These are phyloP conservation scores for Xanthoconium purpureum DNA, from an alignment of 768 basidiomycete genomes.

Conservation along the genomic window DNA sequence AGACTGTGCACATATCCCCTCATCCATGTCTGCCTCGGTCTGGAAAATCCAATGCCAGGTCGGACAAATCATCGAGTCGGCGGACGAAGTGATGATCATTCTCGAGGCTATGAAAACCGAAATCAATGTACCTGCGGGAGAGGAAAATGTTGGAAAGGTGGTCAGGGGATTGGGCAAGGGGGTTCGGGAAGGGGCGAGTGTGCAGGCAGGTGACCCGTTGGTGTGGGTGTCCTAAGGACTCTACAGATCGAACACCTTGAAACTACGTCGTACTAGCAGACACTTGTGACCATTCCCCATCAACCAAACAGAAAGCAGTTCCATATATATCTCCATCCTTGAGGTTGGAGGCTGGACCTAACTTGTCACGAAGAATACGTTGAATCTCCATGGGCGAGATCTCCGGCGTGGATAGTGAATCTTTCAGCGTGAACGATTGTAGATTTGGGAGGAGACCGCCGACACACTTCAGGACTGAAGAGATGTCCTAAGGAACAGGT, in stretches of 20 bases:
- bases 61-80: conserved; percentile 41
- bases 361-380: background rate
- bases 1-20: conserved; percentile 13
- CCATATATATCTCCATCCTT: background rate
- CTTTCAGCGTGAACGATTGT: conserved; percentile 1
- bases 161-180: conserved; percentile 41
- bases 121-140: conserved; percentile 46
- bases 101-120: conserved; percentile 71
- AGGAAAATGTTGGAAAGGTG: conserved; percentile 42
- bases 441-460: background rate
- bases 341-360: background rate
- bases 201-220: conserved; percentile 47
- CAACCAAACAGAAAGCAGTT: background rate
- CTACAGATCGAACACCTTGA: too few relatives aligned
- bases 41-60: conserved; percentile 48
- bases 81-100: conserved; percentile 44
- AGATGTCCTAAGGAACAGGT: background rate
- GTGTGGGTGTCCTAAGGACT: conserved; percentile 28
- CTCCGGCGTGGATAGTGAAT: too few relatives aligned
- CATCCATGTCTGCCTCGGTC: conserved; percentile 44
- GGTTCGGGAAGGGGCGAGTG: conserved; percentile 41
- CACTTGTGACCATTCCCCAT: background rate
- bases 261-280: background rate
- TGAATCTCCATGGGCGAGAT: background rate
- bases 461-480: background rate